Evolutionary conservation across 2,329 filamentous ascomycete species (phyloP).

Genomic region (Cryoendolithus antarcticus): DNA sequence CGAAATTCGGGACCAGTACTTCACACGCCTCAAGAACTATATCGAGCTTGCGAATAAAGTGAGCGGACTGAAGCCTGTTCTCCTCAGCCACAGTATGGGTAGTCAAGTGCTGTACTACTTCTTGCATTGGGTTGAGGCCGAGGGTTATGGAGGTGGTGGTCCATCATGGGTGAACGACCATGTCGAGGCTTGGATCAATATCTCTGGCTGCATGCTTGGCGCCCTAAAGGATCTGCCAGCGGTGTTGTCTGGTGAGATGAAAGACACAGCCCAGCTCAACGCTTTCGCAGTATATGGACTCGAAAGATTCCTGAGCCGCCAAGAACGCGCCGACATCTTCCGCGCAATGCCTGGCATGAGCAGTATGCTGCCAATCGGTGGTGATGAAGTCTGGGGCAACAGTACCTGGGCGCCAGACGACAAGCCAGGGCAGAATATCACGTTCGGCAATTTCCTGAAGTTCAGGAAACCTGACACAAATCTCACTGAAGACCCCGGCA

Average conservation of each 20-base stretch:
- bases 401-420: conserved; percentile 81
- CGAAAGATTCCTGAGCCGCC: conserved; percentile 84
- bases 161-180: conserved; percentile 80
- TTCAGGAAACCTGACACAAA: conserved; percentile 52
- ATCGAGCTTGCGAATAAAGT: conserved; percentile 74
- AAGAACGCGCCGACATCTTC: conserved; percentile 87
- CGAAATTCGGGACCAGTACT: conserved; percentile 85
- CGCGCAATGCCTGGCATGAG: conserved; percentile 93
- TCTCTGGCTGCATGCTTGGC: conserved; percentile 94
- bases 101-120: conserved; percentile 86
- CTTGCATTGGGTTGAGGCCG: conserved; percentile 68
- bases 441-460: conserved; percentile 72
- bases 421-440: conserved; percentile 54
- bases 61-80: conserved; percentile 64
- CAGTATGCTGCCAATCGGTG: conserved; percentile 91
- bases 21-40: conserved; percentile 76
- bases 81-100: conserved; percentile 95
- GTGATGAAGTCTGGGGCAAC: conserved; percentile 91
- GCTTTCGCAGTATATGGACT: conserved; percentile 92
- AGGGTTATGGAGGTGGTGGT: conserved; percentile 67
- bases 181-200: conserved; percentile 94
- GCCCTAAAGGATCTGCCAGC: conserved; percentile 84
- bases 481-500: conserved; percentile 39
- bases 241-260: conserved; percentile 92
- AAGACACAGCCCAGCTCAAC: conserved; percentile 92